Percentiles rank a stretch among this genome's conserved stretches.
phyloP scores from a whole-genome alignment of 1,284 basidiomycete species.

The Testicularia cyperi region DNA sequence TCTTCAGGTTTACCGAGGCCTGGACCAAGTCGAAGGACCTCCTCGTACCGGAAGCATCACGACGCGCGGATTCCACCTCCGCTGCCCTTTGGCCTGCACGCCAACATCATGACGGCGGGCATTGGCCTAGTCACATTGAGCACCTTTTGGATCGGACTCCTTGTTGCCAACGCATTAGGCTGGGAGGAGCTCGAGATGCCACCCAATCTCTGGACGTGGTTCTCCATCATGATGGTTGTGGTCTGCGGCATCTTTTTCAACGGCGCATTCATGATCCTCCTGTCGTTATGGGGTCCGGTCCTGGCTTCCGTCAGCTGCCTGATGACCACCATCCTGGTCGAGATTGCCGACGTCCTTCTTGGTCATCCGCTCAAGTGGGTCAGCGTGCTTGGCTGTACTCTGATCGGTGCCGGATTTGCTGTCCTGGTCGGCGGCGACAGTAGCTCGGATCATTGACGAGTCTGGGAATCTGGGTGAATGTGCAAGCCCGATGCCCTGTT shows the following conservation, averaged over 20 bases:
- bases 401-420: conserved; percentile 51
- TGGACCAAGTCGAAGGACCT: conserved; percentile 10
- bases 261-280: conserved; percentile 51
- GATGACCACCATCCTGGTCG: conserved; percentile 55
- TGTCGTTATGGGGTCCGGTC: conserved; percentile 58
- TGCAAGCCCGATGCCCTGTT: no score
- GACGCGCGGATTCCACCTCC: conserved; percentile 45
- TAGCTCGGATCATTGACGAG: no score
- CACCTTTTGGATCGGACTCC: conserved; percentile 51
- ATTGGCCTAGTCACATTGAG: conserved; percentile 50
- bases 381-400: conserved; percentile 45
- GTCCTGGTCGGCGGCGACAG: conserved; percentile 44
- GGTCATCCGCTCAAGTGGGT: conserved; percentile 47
- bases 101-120: conserved; percentile 56
- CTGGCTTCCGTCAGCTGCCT: conserved; percentile 55
- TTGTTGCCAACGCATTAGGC: conserved; percentile 36
- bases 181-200: conserved; percentile 54
- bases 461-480: no score
- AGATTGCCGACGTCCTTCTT: conserved; percentile 45
- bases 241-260: conserved; percentile 57
- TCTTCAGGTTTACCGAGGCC: background rate
- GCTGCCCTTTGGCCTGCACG: conserved; percentile 57
- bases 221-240: conserved; percentile 35
- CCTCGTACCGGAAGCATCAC: conserved; percentile 15
- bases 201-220: conserved; percentile 26